A percentile compares a stretch with the other conserved stretches of the same genome.
Evolutionary conservation across 495 filamentous ascomycete genomes (phyloP).

Genomic region (Cercophora samala): DNA sequence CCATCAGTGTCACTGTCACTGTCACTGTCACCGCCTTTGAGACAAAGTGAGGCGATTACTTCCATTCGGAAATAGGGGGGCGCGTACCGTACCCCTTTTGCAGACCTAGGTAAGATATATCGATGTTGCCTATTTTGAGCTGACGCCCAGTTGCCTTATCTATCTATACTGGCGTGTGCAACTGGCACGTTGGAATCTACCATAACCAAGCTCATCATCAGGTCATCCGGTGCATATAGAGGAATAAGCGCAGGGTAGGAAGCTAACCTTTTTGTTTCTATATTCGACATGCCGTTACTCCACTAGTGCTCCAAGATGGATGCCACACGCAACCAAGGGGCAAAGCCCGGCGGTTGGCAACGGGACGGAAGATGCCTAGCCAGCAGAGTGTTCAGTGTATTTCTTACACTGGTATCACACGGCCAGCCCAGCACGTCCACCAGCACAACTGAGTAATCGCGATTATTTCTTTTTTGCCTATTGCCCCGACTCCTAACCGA

Average conservation of each 20-base stretch:
- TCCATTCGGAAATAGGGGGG: neutral
- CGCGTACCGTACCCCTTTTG: too few species aligned
- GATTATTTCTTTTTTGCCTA: neutral
- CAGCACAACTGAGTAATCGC: neutral
- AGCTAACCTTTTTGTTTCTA: neutral
- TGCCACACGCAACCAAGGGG: conserved; percentile 3
- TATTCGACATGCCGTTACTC: neutral
- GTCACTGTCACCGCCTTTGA: too few species aligned
- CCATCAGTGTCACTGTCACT: too few species aligned
- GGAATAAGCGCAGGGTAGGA: neutral
- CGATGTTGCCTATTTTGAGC: too few species aligned
- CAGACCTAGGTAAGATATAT: too few species aligned
- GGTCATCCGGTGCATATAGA: neutral
- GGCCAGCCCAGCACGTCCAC: too few species aligned
- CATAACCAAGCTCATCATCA: neutral
- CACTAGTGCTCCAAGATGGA: neutral
- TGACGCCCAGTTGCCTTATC: neutral
- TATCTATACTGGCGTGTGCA: too few species aligned
- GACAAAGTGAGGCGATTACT: neutral
- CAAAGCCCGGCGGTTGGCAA: conserved; percentile 5
- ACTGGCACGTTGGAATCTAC: neutral
- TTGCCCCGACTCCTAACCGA: neutral
- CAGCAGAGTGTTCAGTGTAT: neutral
- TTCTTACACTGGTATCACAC: neutral
- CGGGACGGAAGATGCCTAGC: neutral